Conservation (phyloP, 331 rosid genomes). For the Malus hybrid region DNA sequence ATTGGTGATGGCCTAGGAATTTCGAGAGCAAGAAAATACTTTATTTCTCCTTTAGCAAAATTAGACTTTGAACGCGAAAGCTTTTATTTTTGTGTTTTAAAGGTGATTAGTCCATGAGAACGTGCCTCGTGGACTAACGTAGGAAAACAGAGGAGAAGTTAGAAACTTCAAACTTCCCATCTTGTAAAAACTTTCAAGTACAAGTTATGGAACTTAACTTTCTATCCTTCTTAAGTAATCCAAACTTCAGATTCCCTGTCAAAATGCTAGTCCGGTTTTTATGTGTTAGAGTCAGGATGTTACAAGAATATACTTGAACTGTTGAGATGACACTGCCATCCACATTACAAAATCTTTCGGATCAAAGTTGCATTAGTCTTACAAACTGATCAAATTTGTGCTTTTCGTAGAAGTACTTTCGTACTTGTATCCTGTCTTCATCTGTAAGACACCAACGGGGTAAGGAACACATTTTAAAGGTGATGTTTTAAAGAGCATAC, state of each 20-base stretch:
- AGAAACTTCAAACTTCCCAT: background rate
- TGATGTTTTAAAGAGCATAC: slow-evolving; percentile 15
- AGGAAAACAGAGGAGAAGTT: too few species aligned
- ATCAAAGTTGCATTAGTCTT: background rate
- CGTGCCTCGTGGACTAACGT: background rate
- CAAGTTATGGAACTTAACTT: background rate
- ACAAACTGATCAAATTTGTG: background rate
- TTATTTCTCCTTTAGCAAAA: background rate
- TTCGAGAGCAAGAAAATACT: background rate
- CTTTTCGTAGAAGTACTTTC: background rate
- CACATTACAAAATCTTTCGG: background rate
- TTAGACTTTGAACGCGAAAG: too few species aligned
- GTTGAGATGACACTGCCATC: background rate
- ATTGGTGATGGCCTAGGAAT: background rate
- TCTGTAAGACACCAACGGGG: slow-evolving; percentile 8
- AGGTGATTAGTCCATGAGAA: background rate
- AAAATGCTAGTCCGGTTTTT: background rate
- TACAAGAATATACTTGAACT: background rate
- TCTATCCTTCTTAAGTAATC: background rate
- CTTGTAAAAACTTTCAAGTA: background rate
- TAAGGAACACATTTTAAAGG: slow-evolving; percentile 1
- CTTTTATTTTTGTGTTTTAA: too few species aligned
- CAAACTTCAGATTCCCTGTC: background rate
- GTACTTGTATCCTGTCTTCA: slow-evolving; percentile 1
- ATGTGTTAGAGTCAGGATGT: background rate